Percentiles rank a stretch among this genome's conserved stretches.
phyloP scores from a whole-genome alignment of 2,329 filamentous ascomycete genomes.

The Pleomassaria siparia region DNA sequence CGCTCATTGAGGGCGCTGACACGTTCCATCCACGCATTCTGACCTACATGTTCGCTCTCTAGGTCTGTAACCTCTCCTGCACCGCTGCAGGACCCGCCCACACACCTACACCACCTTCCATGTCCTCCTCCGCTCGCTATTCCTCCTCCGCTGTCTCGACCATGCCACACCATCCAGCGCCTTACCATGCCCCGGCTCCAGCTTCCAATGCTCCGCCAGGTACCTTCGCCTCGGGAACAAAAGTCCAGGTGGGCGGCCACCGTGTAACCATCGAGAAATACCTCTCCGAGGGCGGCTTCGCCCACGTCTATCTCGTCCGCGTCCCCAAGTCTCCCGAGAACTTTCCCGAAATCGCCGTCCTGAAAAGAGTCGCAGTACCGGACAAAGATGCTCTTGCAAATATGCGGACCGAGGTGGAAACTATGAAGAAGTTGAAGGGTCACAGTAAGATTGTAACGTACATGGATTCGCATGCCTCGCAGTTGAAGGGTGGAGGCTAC shows the following conservation, averaged over 20 bases:
- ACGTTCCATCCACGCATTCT: constrained; percentile 1
- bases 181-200: constrained; percentile 36
- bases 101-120: constrained; percentile 37
- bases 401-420: constrained; percentile 98
- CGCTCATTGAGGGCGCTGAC: constrained; percentile 12
- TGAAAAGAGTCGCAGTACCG: constrained; percentile 94
- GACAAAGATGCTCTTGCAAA: constrained; percentile 92
- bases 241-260: constrained; percentile 93
- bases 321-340: constrained; percentile 71
- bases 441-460: constrained; percentile 96
- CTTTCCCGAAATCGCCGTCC: constrained; percentile 77
- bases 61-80: constrained; percentile 32
- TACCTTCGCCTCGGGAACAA: constrained; percentile 90
- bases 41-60: constrained; percentile 36
- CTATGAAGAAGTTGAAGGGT: constrained; percentile 98
- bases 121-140: constrained; percentile 43
- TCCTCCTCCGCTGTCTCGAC: constrained; percentile 36
- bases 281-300: constrained; percentile 95
- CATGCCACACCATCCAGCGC: constrained; percentile 38
- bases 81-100: constrained; percentile 35
- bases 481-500: constrained; percentile 88
- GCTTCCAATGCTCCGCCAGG: constrained; percentile 56
- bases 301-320: constrained; percentile 95
- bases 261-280: constrained; percentile 95
- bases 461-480: constrained; percentile 96